Base-by-base conservation (phyloP, 2,329 filamentous ascomycete genomes). In the Periconia digitata region DNA sequence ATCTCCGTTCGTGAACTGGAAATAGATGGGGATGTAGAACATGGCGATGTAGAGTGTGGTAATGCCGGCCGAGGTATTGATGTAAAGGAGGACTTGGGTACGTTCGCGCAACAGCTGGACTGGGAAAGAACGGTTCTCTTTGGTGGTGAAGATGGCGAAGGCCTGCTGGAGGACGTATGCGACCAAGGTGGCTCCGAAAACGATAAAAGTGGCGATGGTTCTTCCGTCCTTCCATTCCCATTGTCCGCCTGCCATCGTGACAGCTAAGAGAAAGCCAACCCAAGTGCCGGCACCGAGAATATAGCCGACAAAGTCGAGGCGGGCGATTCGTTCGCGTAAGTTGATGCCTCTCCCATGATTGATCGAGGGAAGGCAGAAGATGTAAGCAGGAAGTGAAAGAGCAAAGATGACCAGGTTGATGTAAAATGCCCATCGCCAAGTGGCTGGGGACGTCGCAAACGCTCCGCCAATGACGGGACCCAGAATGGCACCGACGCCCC, bases 181-280 rank as follows among this genome's bases (percentile, higher is more conserved):
- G 35, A 77, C 59, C 23, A 74, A 65, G 0, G 75, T 51, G 0
- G 78, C 63, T 1, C 66, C 76, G 10, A 74, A 74, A 1, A 78
- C 50, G 10, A 76, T 68, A 61, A 77, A 81, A 1, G 77, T 60
- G 0, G 67, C 69, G 37, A 83, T 80, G 20, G 71, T 69, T 0
- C 66, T 57, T 1, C 67, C 72, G 4, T 66, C 71, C 44, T 68
- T 55, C 80, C 80, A 84, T 0, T 68, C 55, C 43, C 75, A 84
- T 3, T 74, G 34, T 1, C 66, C 62, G 2, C 81, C 81, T 8
- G 77, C 79, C 38, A 82, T 79, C 44, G 71, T 73, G 80, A 82
- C 72, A 2, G 73, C 79, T 64, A 84, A 73, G 22, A 78, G 64
- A 22, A 77, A 51, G 7, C 64, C 63, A 1, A 71, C 56, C 32